Evolutionary conservation across 352 stramenopile genomes (phyloP).

Genomic region (Pythium myriotylum): DNA sequence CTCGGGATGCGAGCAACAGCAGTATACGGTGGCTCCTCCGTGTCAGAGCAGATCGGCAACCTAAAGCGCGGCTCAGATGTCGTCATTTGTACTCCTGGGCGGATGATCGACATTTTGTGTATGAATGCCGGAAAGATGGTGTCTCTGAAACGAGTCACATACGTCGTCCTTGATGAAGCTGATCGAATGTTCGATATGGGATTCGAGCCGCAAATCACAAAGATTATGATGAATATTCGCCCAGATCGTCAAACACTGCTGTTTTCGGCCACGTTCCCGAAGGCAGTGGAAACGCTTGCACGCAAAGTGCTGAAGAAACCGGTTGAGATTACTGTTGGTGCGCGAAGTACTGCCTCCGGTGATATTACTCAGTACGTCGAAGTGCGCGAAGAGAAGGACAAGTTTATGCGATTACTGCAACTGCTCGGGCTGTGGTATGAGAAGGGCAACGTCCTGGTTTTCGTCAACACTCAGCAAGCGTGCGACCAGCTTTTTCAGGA

Average conservation of each 20-base stretch:
- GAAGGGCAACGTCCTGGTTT: conserved; percentile 98
- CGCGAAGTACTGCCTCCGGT: conserved; percentile 94
- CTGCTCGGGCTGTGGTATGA: conserved; percentile 96
- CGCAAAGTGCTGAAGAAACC: conserved; percentile 92
- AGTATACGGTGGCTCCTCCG: conserved; percentile 94
- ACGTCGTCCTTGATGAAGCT: conserved; percentile 99
- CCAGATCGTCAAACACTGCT: conserved; percentile 93
- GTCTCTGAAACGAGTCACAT: conserved; percentile 95
- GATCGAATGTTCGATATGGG: conserved; percentile 99
- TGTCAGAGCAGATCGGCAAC: conserved; percentile 99
- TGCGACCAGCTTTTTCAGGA: conserved; percentile 98
- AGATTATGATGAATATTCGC: conserved; percentile 94
- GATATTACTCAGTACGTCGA: conserved; percentile 98
- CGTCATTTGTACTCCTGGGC: conserved; percentile 97
- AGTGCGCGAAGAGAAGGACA: conserved; percentile 98
- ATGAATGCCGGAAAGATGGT: conserved; percentile 98
- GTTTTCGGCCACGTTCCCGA: conserved; percentile 98
- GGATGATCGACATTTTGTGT: conserved; percentile 99
- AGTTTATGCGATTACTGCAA: conserved; percentile 98
- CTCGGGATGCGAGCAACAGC: conserved; percentile 92
- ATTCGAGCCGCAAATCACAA: conserved; percentile 99
- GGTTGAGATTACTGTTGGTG: conserved; percentile 97
- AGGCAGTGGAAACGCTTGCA: conserved; percentile 89
- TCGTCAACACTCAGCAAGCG: conserved; percentile 98
- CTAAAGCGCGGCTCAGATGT: conserved; percentile 98